Evolutionary conservation across 257 asterid genomes (phyloP).

Genomic region (Salvia splendens): DNA sequence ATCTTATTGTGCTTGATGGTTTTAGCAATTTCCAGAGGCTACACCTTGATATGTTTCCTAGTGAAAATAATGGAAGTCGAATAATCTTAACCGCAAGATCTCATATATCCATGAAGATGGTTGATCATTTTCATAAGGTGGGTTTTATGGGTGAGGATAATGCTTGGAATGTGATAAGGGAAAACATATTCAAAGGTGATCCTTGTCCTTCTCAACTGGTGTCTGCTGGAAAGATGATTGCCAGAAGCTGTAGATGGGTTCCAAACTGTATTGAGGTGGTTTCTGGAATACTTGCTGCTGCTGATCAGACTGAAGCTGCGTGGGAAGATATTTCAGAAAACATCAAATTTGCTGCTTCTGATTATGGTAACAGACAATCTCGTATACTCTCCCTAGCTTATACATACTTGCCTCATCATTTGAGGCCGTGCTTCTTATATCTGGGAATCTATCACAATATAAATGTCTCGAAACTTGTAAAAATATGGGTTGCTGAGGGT

Average conservation of each 20-base stretch:
- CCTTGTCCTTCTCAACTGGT: too few species aligned
- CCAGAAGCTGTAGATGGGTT: not conserved
- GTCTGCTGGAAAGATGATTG: not conserved
- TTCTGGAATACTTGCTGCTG: conserved; percentile 11
- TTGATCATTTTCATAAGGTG: too few species aligned
- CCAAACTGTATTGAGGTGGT: conserved; percentile 9
- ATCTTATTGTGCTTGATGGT: too few species aligned
- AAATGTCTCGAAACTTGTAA: not conserved
- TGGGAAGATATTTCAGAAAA: not conserved
- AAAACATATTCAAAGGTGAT: too few species aligned
- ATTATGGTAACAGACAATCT: too few species aligned
- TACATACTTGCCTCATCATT: conserved; percentile 22
- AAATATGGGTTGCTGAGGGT: not conserved
- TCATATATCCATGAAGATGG: too few species aligned
- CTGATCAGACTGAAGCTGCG: not conserved
- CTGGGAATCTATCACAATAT: conserved; percentile 9
- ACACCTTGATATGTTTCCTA: too few species aligned
- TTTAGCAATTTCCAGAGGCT: too few species aligned
- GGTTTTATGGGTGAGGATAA: too few species aligned
- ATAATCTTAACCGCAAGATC: too few species aligned
- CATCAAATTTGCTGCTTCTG: not conserved
- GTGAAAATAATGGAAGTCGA: too few species aligned
- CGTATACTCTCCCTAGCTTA: conserved; percentile 24
- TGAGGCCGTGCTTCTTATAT: conserved; percentile 18
- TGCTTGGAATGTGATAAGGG: too few species aligned